Base-by-base conservation (phyloP, 2,329 filamentous ascomycete species). In the Trichophyton mentagrophytes region DNA sequence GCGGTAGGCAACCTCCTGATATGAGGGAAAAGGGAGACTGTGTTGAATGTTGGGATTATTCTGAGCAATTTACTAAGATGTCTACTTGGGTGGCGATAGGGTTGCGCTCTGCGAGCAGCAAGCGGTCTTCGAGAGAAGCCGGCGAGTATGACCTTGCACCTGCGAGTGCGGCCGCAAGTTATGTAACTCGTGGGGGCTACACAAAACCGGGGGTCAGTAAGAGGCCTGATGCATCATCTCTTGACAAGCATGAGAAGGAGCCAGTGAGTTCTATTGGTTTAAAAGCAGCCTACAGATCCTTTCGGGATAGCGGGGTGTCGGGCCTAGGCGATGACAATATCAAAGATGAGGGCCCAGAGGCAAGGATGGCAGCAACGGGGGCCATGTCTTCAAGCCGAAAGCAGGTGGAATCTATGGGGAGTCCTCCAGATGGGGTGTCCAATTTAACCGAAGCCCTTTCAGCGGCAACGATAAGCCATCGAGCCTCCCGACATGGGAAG, bases 361-460 rank as follows among this genome's bases (percentile, higher is more conserved):
- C 89, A 1, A 77, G 90, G 46, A 75, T 83, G 33, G 89, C 89
- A 60, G 89, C 89, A 15, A 86, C 85, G 61, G 86, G 84, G 44
- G 88, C 88, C 20, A 84, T 89, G 76, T 77, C 82, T 30, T 77
- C 75, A 27, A 74, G 72, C 55, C 79, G 84, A 60, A 80, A 79
- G 61, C 79, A 86, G 62, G 79, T 86, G 7, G 80, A 77, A n/a
- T 88, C 86, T 0, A 80, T 79, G 8, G 82, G 84, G 9, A 64
- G 61, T 30, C 58, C 57, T 59, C 62, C 74, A 77, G 60, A 71
- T 75, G 61, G 27, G 78, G 82, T 33, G 80, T 85, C 63, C 83
- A 67, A 82, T 83, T n/a, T 79, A 2, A 75, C 79, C 27, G 88
- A 87, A 67, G 88, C 89, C 2, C 73, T 93, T 33, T 88, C 81